A percentile compares a stretch with the other conserved stretches of the same genome.
Evolutionary conservation across 306 rosid species (phyloP).

Genomic region (Bauhinia variegata): DNA sequence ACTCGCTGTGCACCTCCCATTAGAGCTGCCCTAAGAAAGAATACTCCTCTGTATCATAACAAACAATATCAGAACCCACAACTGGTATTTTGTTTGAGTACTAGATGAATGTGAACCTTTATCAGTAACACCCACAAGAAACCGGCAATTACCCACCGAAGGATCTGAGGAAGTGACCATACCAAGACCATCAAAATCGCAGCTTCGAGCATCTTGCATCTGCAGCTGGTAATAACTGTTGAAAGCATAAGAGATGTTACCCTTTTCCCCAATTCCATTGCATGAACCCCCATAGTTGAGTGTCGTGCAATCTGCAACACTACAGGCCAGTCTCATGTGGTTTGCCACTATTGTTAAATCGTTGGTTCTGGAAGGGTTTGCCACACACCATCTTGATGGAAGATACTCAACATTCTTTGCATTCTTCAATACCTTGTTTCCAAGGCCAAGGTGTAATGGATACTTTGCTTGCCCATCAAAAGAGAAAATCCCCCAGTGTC

Average conservation of each 20-base stretch:
- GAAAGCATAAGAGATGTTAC: constrained; percentile 89
- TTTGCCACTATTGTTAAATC: constrained; percentile 61
- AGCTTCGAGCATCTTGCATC: constrained; percentile 78
- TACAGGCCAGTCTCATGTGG: constrained; percentile 78
- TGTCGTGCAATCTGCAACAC: constrained; percentile 91
- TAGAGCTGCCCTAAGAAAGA: too few relatives aligned
- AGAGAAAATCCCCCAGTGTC: constrained; percentile 96
- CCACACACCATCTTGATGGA: constrained; percentile 94
- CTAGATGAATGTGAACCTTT: constrained; percentile 48
- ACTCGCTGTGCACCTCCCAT: too few relatives aligned
- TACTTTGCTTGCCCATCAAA: constrained; percentile 95
- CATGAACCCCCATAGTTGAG: constrained; percentile 93
- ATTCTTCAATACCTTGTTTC: constrained; percentile 64
- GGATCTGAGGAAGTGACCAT: constrained; percentile 84
- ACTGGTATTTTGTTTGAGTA: constrained; percentile 33
- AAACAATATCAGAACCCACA: constrained; percentile 45
- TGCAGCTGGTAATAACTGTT: constrained; percentile 93
- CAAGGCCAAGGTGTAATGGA: constrained; percentile 74
- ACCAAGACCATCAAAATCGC: constrained; percentile 88
- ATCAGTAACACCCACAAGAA: constrained; percentile 81
- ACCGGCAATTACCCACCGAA: constrained; percentile 82
- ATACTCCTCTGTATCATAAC: constrained; percentile 47
- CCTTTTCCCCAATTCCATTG: constrained; percentile 82
- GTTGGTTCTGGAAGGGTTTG: constrained; percentile 66
- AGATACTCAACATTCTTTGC: constrained; percentile 81